Percentiles rank a stretch among this genome's conserved stretches.
phyloP scores from a whole-genome alignment of 495 filamentous ascomycete species.

The Beverwykella pulmonaria region DNA sequence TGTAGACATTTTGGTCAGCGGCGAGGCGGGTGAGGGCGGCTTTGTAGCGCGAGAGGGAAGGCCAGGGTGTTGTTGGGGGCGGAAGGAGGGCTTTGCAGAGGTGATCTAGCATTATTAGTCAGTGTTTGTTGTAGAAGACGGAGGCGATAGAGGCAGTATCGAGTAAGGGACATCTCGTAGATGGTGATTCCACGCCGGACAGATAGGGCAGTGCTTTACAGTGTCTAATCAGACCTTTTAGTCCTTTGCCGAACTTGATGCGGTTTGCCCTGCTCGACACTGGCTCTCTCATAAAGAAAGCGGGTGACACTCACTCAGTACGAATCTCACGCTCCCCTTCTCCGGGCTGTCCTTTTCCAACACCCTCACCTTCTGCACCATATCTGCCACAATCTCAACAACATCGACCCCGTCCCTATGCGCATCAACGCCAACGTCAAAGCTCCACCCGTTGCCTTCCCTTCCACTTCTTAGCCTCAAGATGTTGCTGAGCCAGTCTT shows the following conservation, averaged over 20 bases:
- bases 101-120: conserved; percentile 61
- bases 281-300: not conserved
- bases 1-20: conserved; percentile 58
- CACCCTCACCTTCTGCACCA: conserved; percentile 63
- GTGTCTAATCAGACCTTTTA: too few relatives aligned
- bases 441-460: conserved; percentile 57
- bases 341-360: conserved; percentile 54
- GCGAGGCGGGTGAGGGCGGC: conserved; percentile 41
- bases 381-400: conserved; percentile 69
- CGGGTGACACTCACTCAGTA: conserved; percentile 64
- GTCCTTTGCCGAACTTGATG: too few relatives aligned
- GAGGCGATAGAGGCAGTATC: too few relatives aligned
- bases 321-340: conserved; percentile 61
- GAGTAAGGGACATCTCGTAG: not conserved
- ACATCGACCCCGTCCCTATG: conserved; percentile 68
- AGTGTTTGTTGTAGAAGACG: not conserved
- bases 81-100: conserved; percentile 83
- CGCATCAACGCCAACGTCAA: conserved; percentile 83
- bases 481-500: conserved; percentile 68
- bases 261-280: too few relatives aligned
- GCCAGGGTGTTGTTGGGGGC: not conserved
- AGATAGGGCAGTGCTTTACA: too few relatives aligned
- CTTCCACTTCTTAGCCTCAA: conserved; percentile 60
- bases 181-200: too few relatives aligned
- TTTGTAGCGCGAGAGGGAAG: conserved; percentile 47